phyloP scores from a whole-genome alignment of 2,329 filamentous ascomycete species.

The Trichophyton schoenleinii region DNA sequence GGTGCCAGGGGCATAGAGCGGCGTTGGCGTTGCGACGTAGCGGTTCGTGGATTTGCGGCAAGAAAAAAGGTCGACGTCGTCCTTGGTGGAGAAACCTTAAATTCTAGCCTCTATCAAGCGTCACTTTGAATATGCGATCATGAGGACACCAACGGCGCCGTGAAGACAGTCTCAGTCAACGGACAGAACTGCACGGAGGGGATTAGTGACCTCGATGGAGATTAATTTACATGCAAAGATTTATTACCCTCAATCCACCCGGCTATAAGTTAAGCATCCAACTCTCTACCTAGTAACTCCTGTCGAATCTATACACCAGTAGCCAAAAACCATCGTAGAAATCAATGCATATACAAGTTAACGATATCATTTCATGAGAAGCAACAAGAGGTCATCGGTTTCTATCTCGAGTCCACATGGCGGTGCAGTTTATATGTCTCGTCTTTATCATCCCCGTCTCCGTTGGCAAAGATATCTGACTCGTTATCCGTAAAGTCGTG shows the following conservation, averaged over 20 bases:
- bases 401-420: conserved; percentile 18
- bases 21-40: not conserved
- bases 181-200: no score
- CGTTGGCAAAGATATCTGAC: conserved; percentile 36
- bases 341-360: not conserved
- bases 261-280: not conserved
- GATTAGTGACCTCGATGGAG: no score
- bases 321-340: conserved; percentile 13
- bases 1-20: not conserved
- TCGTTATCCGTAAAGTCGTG: conserved; percentile 43
- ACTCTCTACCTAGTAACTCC: not conserved
- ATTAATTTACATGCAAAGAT: no score
- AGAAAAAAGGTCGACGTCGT: not conserved
- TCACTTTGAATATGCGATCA: not conserved
- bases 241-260: not conserved
- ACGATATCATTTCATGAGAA: conserved; percentile 2
- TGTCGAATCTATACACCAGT: not conserved
- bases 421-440: conserved; percentile 32
- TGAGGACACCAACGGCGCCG: no score
- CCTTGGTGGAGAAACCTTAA: not conserved
- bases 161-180: no score
- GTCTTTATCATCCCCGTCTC: conserved; percentile 24
- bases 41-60: not conserved
- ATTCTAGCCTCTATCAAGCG: not conserved
- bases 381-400: not conserved